Base-by-base conservation (phyloP, 768 basidiomycete species). In the Agaricus subrufescens region DNA sequence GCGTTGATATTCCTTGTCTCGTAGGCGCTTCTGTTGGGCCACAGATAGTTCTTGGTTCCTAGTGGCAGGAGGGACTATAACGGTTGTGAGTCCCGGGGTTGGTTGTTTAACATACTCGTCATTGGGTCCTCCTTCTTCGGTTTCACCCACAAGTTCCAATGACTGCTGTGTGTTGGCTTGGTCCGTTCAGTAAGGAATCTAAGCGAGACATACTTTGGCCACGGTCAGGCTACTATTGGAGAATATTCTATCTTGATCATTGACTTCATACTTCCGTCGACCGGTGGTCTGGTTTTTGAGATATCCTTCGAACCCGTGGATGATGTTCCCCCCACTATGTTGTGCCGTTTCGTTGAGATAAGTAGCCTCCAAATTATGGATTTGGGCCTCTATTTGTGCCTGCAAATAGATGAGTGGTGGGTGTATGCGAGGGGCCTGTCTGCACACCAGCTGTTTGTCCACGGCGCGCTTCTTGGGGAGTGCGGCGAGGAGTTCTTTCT, bases 271-370 rank as follows among this genome's bases (percentile, higher is more conserved):
- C 65, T 85, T 86, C 65, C 86, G 79, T 62, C 89, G 75, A 6
- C 79, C 83, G 8, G 79, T 75, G 0, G 79, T 80, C 57, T 85
- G 87, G 62, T 86, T 86, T 70, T 93, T 94, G 56, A 93, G 80
- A 66, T 92, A 94, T 42, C 86, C 84, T 53, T 93, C 91, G 60
- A 93, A 93, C 3, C 91, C 91, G 62, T 87, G 87, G 38, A 94
- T 87, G 52, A 94, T 92, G 62, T 94, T 93, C 30, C 91, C 91
- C 15, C 91, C 89, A 62, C 83, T 85, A 58, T 87, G 85, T 0
- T 76, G 75, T 1, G 86, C 82, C 0, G 91, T 92, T 51, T 94
- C 91, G 6, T 83, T 81, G 37, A 94, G 74, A 68, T 93, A 94
- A 3, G 78, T 71, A 8, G 81, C 82, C 67, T 94, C 91, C 27